Base-by-base conservation (phyloP, 2,329 filamentous ascomycete species). In the Pseudopyrenochaeta lycopersici region DNA sequence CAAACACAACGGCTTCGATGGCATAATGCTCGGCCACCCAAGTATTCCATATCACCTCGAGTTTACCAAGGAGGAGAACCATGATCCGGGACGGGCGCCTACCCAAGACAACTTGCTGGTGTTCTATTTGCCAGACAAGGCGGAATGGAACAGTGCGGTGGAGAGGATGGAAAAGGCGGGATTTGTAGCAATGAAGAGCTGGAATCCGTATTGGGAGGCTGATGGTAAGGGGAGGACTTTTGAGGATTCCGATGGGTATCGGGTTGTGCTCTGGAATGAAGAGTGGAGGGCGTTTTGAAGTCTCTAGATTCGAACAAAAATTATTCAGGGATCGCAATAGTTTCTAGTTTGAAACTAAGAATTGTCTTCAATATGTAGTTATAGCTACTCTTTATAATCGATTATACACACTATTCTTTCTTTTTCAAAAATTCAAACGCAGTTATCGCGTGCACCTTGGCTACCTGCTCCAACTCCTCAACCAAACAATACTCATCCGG, bases 221-320 rank as follows among this genome's bases (percentile, higher is more conserved):
- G 54, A 53, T 50, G 63, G 66, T 3, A 76, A 69, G 56, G 80
- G 79, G 15, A 77, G 73, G 69, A 80, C 79, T 4, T 78, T 75
- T 66, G 77, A 78, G 47, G 79, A 81, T 61, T 66, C 76, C 9
- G 80, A 82, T 67, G 80, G 79, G 14, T 82, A 78, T 65, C 65
- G 78, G 7, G 63, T 80, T 33, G 79, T 81, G 31, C 62, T 82
- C 30, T 76, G 67, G 20, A 76, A 77, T 39, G 63, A 48, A 27
- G 52, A 5, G 2, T 67, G 64, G 64, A 39, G 18, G 14, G 35
- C 15, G 2, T 38, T 27, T 27, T 27, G 23, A 27, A 27, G 23
- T 27, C 9, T 27, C n/a, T n/a, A n/a, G n/a, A n/a, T n/a, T n/a
- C n/a, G n/a, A n/a, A n/a, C n/a, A n/a, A n/a, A n/a, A n/a, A n/a